These are phyloP conservation scores for Miscanthus lutarioriparius DNA, from an alignment of 176 grass and related monocot species.

Conservation along the genomic window DNA sequence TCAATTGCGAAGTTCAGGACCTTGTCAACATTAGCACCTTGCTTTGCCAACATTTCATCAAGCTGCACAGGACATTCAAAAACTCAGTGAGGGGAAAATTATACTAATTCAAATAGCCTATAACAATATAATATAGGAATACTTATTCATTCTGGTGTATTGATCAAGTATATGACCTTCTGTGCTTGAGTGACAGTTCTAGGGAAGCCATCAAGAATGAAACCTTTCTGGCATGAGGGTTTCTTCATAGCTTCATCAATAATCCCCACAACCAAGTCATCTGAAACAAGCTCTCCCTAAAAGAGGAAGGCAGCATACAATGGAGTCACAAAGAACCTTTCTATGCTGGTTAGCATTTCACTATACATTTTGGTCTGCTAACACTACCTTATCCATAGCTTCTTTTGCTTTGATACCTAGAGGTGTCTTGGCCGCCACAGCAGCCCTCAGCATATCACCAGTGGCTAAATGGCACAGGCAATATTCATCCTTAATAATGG, in stretches of 20 bases:
- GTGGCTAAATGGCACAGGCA: slow-evolving; percentile 98
- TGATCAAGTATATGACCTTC: slow-evolving; percentile 51
- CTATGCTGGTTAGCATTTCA: slow-evolving; percentile 8
- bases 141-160: too few relatives aligned
- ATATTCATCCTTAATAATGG: slow-evolving; percentile 90
- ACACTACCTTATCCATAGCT: slow-evolving; percentile 80
- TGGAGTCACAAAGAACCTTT: slow-evolving; percentile 12
- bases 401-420: slow-evolving; percentile 96
- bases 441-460: slow-evolving; percentile 97
- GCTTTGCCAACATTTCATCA: slow-evolving; percentile 85
- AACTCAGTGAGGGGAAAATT: neutral
- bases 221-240: slow-evolving; percentile 96
- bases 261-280: slow-evolving; percentile 94
- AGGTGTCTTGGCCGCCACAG: slow-evolving; percentile 89
- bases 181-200: slow-evolving; percentile 91
- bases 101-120: neutral
- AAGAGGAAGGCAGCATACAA: slow-evolving; percentile 26
- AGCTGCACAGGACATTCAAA: slow-evolving; percentile 46
- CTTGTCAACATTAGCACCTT: slow-evolving; percentile 83
- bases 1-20: slow-evolving; percentile 94
- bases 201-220: slow-evolving; percentile 98
- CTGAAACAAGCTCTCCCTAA: slow-evolving; percentile 96
- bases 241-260: slow-evolving; percentile 98
- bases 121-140: neutral
- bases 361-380: neutral